Evolutionary conservation across 2,329 filamentous ascomycete species (phyloP), one percentile per base, ranked within the genome.

Genomic region (Leptographium galeiforme): DNA sequence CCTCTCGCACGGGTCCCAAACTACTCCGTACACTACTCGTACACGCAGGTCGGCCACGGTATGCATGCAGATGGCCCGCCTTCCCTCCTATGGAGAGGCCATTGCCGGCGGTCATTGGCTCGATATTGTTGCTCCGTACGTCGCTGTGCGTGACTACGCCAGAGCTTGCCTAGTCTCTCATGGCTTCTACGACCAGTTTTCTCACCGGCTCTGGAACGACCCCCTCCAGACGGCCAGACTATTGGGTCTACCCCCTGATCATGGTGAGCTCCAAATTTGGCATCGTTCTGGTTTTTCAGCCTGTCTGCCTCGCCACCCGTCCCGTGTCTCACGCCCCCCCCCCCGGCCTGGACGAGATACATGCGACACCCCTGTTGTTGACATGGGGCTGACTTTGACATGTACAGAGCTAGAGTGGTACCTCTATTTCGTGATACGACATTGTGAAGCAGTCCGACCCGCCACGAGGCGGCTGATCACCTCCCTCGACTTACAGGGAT

Each of bases 41-140:
- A 25, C 25, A 5, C n/a, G 25, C 25, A 25, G 25, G 25, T 5
- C 25, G 25, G 25, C 25, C 25, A 25, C 25, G 25, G 25, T 11
- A 16, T 14, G 32, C n/a, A 12, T 36, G 8, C 33, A 13, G 18
- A 67, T 69, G 66, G 63, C 67, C 10, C 56, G 61, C 12, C 69
- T 74, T n/a, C 77, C 78, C 1, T 76, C 77, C 0, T 81, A 81
- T 61, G 64, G 69, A 50, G 71, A 79, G 55, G 77, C 78, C 51
- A 71, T 68, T 2, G 60, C 67, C 8, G 64, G 61, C 11, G 61
- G 61, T 51, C 71, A 79, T 66, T 79, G 76, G 74, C 66, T 79
- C 16, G 63, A 63, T 34, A 57, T 79, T 5, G 71, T 71, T 13
- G 73, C 70, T 8, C 70, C 73, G 1, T 73, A 72, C 57, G 57